Percentiles rank a stretch among this genome's conserved stretches.
Evolutionary conservation across 148 eudicot genomes (phyloP).

Genomic region (Rhododendron molle): DNA sequence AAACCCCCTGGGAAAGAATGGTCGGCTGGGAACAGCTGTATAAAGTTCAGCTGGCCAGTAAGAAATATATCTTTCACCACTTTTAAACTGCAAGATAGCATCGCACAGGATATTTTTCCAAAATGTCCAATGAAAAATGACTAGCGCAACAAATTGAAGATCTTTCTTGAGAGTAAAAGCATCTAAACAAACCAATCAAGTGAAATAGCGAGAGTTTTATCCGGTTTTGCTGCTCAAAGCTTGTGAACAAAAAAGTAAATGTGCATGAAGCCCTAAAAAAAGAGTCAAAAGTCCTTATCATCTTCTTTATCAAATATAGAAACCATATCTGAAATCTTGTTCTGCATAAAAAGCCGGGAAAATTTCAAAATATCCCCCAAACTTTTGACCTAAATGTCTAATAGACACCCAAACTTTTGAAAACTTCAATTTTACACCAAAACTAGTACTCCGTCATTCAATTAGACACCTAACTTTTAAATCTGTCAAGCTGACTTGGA

Average conservation of each 20-base stretch:
- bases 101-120: constrained; percentile 26
- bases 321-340: neutral
- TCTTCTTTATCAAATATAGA: neutral
- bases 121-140: constrained; percentile 18
- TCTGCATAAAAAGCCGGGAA: neutral
- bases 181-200: neutral
- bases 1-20: constrained; percentile 93
- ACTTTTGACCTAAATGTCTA: no score
- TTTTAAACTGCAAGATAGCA: constrained; percentile 45
- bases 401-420: no score
- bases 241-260: neutral
- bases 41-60: constrained; percentile 99
- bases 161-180: neutral
- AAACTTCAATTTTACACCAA: no score
- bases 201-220: neutral
- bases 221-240: neutral
- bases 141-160: neutral
- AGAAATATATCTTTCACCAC: constrained; percentile 46
- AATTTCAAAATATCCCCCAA: no score
- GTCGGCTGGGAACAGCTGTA: constrained; percentile 98
- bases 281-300: neutral
- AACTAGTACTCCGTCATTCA: no score
- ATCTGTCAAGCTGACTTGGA: no score
- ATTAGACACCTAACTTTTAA: no score
- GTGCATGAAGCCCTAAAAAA: neutral